Conservation (phyloP, 1,284 basidiomycete species). For the Apiotrichum porosum region DNA sequence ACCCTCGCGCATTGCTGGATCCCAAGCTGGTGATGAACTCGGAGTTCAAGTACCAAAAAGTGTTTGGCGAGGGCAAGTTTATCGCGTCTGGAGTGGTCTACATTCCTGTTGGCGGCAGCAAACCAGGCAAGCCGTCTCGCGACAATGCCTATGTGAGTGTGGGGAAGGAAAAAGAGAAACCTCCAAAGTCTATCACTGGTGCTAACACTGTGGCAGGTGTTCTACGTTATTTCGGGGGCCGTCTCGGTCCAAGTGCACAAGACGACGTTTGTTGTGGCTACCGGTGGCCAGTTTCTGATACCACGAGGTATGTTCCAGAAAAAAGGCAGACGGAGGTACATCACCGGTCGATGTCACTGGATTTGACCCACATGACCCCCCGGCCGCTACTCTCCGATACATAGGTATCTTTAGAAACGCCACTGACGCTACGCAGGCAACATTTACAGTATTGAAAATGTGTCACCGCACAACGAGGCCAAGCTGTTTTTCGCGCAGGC, state of each 20-base stretch:
- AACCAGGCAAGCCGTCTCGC: slow-evolving; percentile 81
- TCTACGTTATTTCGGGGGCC: slow-evolving; percentile 81
- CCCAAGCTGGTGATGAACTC: slow-evolving; percentile 57
- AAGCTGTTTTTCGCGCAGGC: slow-evolving; percentile 91
- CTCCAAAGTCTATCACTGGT: neutral
- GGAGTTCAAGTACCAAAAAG: slow-evolving; percentile 82
- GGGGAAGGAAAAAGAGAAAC: too few species aligned
- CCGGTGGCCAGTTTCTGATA: slow-evolving; percentile 83
- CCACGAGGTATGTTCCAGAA: slow-evolving; percentile 72
- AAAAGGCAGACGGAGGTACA: too few species aligned
- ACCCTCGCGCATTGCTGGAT: slow-evolving; percentile 55
- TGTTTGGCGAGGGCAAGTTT: slow-evolving; percentile 89
- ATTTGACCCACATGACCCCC: too few species aligned
- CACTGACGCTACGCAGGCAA: slow-evolving; percentile 60
- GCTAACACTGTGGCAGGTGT: slow-evolving; percentile 65
- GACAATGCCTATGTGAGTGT: slow-evolving; percentile 88
- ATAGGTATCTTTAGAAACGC: too few species aligned
- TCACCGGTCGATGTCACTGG: too few species aligned
- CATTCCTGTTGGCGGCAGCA: slow-evolving; percentile 70
- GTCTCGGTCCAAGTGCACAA: slow-evolving; percentile 79
- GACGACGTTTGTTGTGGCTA: slow-evolving; percentile 68
- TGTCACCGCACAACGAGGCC: slow-evolving; percentile 65
- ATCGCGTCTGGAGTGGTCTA: slow-evolving; percentile 83
- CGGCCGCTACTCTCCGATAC: too few species aligned
- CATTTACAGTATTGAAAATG: slow-evolving; percentile 82